Conservation (phyloP, 805 yeast species). For the Wickerhamomyces rabaulensis region DNA sequence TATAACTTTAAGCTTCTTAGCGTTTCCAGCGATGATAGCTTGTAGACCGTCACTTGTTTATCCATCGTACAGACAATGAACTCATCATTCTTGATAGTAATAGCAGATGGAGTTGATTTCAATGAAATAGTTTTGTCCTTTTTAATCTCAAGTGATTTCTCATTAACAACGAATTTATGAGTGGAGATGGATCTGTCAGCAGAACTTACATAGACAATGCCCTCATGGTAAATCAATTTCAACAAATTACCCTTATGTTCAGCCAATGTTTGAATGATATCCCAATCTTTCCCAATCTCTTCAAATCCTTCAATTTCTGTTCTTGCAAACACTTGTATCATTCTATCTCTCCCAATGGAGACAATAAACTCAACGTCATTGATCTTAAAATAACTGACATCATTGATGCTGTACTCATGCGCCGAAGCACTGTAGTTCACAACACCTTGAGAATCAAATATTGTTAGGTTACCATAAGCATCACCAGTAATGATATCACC, state of each 20-base stretch:
- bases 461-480: constrained; percentile 37
- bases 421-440: constrained; percentile 33
- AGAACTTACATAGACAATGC: constrained; percentile 46
- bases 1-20: constrained; percentile 35
- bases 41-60: constrained; percentile 38
- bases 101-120: constrained; percentile 45
- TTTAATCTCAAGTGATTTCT: constrained; percentile 19
- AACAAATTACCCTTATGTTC: constrained; percentile 51
- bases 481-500: constrained; percentile 40
- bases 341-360: constrained; percentile 56
- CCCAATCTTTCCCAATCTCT: constrained; percentile 35
- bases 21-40: constrained; percentile 27
- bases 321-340: constrained; percentile 47
- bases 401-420: constrained; percentile 49
- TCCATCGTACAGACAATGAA: constrained; percentile 50
- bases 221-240: constrained; percentile 27
- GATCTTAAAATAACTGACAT: constrained; percentile 31
- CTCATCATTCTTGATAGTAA: constrained; percentile 33
- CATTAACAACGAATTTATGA: constrained; percentile 32
- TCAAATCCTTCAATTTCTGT: constrained; percentile 4
- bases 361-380: constrained; percentile 29
- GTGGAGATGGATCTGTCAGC: constrained; percentile 57
- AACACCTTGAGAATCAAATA: constrained; percentile 15
- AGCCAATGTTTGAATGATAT: constrained; percentile 52
- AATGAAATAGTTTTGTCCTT: constrained; percentile 44